Evolutionary conservation across 1,284 basidiomycete genomes (phyloP).

Genomic region (Moesziomyces globuligerus): DNA sequence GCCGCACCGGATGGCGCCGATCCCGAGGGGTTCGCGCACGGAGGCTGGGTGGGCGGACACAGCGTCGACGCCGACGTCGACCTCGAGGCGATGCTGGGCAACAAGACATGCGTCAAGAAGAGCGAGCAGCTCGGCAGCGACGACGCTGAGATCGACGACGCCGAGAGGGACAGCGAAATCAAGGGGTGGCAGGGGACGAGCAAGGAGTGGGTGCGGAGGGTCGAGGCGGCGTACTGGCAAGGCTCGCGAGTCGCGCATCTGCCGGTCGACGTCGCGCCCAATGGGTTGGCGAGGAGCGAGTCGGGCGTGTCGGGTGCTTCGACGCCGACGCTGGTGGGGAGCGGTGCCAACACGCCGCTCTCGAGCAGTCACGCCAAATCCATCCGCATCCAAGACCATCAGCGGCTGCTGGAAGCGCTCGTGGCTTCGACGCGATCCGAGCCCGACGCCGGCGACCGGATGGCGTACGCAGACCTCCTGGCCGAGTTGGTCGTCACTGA

Average conservation of each 20-base stretch:
- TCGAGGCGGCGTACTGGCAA: slow-evolving; percentile 64
- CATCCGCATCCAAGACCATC: slow-evolving; percentile 29
- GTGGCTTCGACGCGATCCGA: background rate
- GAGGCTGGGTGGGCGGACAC: slow-evolving; percentile 33
- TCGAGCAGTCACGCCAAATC: slow-evolving; percentile 31
- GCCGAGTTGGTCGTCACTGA: slow-evolving; percentile 71
- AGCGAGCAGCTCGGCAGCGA: slow-evolving; percentile 70
- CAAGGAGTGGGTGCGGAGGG: slow-evolving; percentile 62
- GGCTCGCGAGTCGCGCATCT: slow-evolving; percentile 43
- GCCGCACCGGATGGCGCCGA: slow-evolving; percentile 7
- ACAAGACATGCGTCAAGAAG: slow-evolving; percentile 62
- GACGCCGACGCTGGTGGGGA: slow-evolving; percentile 23
- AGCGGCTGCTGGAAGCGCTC: slow-evolving; percentile 23
- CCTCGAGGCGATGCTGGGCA: slow-evolving; percentile 72
- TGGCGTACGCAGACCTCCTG: slow-evolving; percentile 69
- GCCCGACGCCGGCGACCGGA: slow-evolving; percentile 7
- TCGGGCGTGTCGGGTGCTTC: slow-evolving; percentile 20
- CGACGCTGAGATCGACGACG: slow-evolving; percentile 29
- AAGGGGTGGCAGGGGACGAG: slow-evolving; percentile 65
- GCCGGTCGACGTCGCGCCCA: slow-evolving; percentile 35
- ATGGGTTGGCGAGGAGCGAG: background rate
- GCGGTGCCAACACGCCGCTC: slow-evolving; percentile 31
- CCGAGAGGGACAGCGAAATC: slow-evolving; percentile 17
- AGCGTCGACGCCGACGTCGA: slow-evolving; percentile 33
- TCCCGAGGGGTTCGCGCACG: slow-evolving; percentile 34